phyloP scores from a whole-genome alignment of 495 filamentous ascomycete species.

The Astrothelium subdiscretum region DNA sequence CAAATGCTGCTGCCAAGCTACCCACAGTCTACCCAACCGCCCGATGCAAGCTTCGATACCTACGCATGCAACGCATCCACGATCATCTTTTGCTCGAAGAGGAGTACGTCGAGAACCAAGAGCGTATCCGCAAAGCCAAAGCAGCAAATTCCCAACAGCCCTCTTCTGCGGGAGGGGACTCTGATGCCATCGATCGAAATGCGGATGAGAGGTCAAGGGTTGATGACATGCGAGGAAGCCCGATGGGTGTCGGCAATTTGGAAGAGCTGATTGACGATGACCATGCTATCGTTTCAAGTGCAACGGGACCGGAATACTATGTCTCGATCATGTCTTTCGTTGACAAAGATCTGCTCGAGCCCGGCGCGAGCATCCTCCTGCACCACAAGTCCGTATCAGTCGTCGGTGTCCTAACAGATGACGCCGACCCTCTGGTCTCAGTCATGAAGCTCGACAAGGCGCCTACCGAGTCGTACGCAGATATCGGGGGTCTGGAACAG shows the following conservation, averaged over 20 bases:
- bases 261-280: conserved; percentile 99
- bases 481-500: conserved; percentile 89
- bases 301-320: conserved; percentile 97
- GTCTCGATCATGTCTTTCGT: conserved; percentile 99
- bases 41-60: conserved; percentile 89
- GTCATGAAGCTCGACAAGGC: conserved; percentile 99
- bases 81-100: conserved; percentile 95
- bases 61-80: conserved; percentile 97
- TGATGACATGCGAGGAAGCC: conserved; percentile 96
- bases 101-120: conserved; percentile 98
- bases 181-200: conserved; percentile 63
- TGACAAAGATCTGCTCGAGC: conserved; percentile 96
- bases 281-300: conserved; percentile 95
- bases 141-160: conserved; percentile 53
- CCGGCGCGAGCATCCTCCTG: conserved; percentile 86
- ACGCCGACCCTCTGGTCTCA: conserved; percentile 88
- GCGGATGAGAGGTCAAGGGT: conserved; percentile 93
- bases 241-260: conserved; percentile 95
- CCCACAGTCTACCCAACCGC: conserved; percentile 89
- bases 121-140: conserved; percentile 84
- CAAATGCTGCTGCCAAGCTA: conserved; percentile 87
- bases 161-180: conserved; percentile 40
- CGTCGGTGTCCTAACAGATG: conserved; percentile 92
- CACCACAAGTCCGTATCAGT: conserved; percentile 98
- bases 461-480: conserved; percentile 93